These are phyloP conservation scores for Volvariella surrecta DNA, from an alignment of 1,284 basidiomycete species.

Conservation along the genomic window DNA sequence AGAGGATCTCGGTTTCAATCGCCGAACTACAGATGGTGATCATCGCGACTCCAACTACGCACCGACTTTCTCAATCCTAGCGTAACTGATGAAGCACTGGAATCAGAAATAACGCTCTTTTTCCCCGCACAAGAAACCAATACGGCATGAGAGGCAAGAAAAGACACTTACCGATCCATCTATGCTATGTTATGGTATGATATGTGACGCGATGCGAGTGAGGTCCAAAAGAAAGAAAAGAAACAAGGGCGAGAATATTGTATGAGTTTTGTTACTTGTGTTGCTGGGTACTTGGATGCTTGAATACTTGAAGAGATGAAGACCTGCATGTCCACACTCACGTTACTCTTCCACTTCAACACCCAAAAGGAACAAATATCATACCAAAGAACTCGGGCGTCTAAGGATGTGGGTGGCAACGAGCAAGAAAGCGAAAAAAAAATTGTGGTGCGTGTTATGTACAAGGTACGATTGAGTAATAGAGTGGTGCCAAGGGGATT, in stretches of 20 bases:
- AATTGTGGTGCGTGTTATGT: too few relatives aligned
- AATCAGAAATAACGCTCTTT: conserved; percentile 10
- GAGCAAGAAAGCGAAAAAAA: background rate
- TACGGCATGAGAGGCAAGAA: conserved; percentile 8
- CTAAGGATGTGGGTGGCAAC: too few relatives aligned
- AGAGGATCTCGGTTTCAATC: background rate
- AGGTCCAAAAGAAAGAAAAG: conserved; percentile 1
- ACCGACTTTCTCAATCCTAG: conserved; percentile 71
- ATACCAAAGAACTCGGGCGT: too few relatives aligned
- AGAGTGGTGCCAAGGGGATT: too few relatives aligned
- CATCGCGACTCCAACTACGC: conserved; percentile 24
- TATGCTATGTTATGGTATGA: conserved; percentile 2
- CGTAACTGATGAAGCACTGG: conserved; percentile 33
- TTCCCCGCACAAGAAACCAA: conserved; percentile 12
- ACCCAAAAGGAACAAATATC: too few relatives aligned
- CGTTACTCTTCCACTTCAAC: too few relatives aligned
- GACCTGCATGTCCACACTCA: too few relatives aligned
- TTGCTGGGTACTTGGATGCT: too few relatives aligned
- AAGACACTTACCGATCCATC: conserved; percentile 33
- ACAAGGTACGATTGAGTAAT: too few relatives aligned
- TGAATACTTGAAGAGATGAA: too few relatives aligned
- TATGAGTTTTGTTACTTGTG: too few relatives aligned
- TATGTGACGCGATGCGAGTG: conserved; percentile 1
- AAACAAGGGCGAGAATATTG: conserved; percentile 2
- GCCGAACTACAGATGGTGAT: background rate